These are phyloP conservation scores for Cladosporium sp. DNA, from an alignment of 2,329 filamentous ascomycete genomes.

Conservation along the genomic window DNA sequence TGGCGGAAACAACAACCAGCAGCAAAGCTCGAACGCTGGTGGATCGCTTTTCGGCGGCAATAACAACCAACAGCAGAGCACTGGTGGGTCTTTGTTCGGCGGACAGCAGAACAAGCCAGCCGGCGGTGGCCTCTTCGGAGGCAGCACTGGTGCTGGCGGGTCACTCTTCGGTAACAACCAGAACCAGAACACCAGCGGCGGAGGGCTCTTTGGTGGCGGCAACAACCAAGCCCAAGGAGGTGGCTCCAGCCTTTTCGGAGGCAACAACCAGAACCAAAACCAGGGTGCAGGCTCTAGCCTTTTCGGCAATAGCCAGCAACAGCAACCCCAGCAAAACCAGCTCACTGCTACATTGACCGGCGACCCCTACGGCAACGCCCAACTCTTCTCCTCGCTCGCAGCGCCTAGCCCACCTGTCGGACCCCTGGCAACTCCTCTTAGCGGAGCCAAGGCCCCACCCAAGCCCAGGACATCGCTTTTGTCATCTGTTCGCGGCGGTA, in stretches of 20 bases:
- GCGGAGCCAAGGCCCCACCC: constrained; percentile 49
- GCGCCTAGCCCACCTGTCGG: constrained; percentile 68
- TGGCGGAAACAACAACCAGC: constrained; percentile 20
- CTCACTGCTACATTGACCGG: constrained; percentile 59
- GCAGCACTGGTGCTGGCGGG: constrained; percentile 31
- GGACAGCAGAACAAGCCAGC: constrained; percentile 21
- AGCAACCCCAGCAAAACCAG: constrained; percentile 52
- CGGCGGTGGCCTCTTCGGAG: constrained; percentile 36
- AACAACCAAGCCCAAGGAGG: constrained; percentile 33
- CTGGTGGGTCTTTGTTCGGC: constrained; percentile 31
- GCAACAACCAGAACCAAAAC: constrained; percentile 38
- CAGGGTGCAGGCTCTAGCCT: constrained; percentile 41
- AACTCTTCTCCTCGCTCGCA: constrained; percentile 72
- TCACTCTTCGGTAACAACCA: constrained; percentile 46
- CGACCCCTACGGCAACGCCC: constrained; percentile 84
- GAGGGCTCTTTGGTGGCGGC: constrained; percentile 20
- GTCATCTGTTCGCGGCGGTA: constrained; percentile 7
- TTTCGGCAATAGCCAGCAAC: constrained; percentile 50
- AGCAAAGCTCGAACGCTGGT: constrained; percentile 17
- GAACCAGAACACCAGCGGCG: constrained; percentile 23
- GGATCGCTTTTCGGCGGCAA: constrained; percentile 39
- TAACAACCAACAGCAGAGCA: constrained; percentile 47
- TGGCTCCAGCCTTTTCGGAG: constrained; percentile 38
- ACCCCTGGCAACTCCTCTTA: constrained; percentile 84
- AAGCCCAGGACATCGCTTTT: constrained; percentile 27